A percentile compares a stretch with the other conserved stretches of the same genome.
These are phyloP conservation scores for Herpetomonas tarakana DNA, from an alignment of 208 protist genomes.

Conservation along the genomic window DNA sequence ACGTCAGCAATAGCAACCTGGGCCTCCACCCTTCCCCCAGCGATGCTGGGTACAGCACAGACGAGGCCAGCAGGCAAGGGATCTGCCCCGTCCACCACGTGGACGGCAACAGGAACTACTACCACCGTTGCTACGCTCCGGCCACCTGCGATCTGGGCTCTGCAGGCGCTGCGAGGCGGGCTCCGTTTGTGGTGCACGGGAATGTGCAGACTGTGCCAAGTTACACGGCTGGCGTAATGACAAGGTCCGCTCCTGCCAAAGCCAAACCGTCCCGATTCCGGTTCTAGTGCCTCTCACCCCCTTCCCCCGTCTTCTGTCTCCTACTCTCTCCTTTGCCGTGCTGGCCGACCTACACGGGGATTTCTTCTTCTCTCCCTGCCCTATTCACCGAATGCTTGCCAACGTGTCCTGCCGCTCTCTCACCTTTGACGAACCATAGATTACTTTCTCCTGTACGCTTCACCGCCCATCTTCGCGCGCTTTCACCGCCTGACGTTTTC, in stretches of 20 bases:
- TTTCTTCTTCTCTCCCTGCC: too few relatives aligned
- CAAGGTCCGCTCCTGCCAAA: not conserved
- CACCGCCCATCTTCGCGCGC: too few relatives aligned
- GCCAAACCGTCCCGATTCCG: not conserved
- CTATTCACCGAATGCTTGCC: too few relatives aligned
- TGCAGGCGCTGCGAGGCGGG: not conserved
- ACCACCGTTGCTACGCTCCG: constrained; percentile 74
- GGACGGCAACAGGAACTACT: constrained; percentile 35
- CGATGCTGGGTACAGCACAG: too few relatives aligned
- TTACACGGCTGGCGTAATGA: constrained; percentile 9
- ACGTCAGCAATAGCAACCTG: not conserved
- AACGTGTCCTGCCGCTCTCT: too few relatives aligned
- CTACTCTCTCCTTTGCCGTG: too few relatives aligned
- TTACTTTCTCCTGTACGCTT: too few relatives aligned
- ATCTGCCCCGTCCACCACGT: constrained; percentile 52
- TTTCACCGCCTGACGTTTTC: too few relatives aligned
- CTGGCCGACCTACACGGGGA: too few relatives aligned
- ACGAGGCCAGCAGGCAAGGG: constrained; percentile 6
- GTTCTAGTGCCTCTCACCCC: too few relatives aligned
- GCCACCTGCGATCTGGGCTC: constrained; percentile 23
- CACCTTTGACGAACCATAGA: too few relatives aligned
- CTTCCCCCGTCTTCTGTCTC: not conserved
- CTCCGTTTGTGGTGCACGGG: constrained; percentile 68
- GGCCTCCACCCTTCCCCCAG: not conserved
- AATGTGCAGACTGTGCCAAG: constrained; percentile 21